phyloP scores from a whole-genome alignment of 805 yeast genomes.

The Monosporozyma servazzii region DNA sequence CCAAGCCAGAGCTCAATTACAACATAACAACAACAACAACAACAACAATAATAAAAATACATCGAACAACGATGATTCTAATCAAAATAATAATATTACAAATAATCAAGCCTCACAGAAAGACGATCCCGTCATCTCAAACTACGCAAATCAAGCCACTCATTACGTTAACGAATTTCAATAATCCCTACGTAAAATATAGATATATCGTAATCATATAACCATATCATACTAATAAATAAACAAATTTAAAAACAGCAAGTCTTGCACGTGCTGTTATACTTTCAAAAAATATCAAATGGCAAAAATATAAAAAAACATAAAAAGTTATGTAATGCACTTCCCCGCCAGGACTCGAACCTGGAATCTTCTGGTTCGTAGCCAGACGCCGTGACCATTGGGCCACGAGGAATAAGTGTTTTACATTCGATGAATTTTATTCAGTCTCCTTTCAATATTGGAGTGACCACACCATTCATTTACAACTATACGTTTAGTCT shows the following conservation, averaged over 20 bases:
- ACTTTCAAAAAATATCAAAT: too few relatives aligned
- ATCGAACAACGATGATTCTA: slow-evolving; percentile 1
- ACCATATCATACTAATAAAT: neutral
- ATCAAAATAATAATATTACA: too few relatives aligned
- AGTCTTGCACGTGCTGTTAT: too few relatives aligned
- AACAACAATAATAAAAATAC: neutral
- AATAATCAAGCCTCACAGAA: neutral
- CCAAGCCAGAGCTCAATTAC: slow-evolving; percentile 20
- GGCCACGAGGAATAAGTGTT: slow-evolving; percentile 56
- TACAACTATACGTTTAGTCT: too few relatives aligned
- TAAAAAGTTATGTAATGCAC: slow-evolving; percentile 11
- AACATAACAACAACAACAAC: slow-evolving; percentile 8
- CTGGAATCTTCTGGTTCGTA: slow-evolving; percentile 49
- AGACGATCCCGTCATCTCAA: slow-evolving; percentile 18
- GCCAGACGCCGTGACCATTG: slow-evolving; percentile 72
- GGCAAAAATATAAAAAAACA: too few relatives aligned
- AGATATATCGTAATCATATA: neutral
- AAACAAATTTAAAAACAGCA: neutral
- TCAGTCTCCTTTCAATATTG: neutral
- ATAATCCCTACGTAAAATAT: slow-evolving; percentile 3
- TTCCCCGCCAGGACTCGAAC: slow-evolving; percentile 49
- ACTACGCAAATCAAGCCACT: slow-evolving; percentile 28
- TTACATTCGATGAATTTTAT: neutral
- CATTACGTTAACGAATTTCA: slow-evolving; percentile 29
- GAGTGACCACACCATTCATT: neutral